Conservation (phyloP, 352 stramenopile species). For the Pseudoperonospora humuli region DNA sequence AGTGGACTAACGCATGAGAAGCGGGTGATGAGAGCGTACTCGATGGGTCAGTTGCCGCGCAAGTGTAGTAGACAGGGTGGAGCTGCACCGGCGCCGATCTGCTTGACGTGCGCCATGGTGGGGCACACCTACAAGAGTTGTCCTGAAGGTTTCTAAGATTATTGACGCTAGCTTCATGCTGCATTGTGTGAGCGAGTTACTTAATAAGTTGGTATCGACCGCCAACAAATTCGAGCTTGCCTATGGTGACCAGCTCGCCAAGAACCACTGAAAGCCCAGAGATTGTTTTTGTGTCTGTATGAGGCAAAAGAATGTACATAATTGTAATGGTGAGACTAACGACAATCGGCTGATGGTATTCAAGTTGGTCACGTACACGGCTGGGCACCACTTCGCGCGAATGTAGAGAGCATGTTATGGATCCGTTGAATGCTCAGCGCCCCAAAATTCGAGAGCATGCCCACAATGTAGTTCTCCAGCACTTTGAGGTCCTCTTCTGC, state of each 20-base stretch:
- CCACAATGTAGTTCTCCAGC: conserved; percentile 92
- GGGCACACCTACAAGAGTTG: conserved; percentile 45
- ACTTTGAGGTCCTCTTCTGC: conserved; percentile 88
- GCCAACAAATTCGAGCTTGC: conserved; percentile 56
- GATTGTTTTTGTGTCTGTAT: conserved; percentile 76
- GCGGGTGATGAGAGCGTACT: conserved; percentile 48
- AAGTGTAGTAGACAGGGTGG: conserved; percentile 16
- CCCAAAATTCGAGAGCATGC: conserved; percentile 93
- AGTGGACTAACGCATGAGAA: conserved; percentile 54
- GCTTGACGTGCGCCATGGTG: conserved; percentile 39
- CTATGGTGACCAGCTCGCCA: conserved; percentile 54
- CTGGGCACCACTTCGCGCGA: conserved; percentile 60
- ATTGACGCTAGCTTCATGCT: background rate
- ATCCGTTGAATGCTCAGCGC: conserved; percentile 89
- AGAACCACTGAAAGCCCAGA: conserved; percentile 65
- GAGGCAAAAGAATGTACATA: conserved; percentile 9
- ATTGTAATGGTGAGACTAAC: conserved; percentile 3
- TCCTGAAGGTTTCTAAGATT: conserved; percentile 45
- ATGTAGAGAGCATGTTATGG: conserved; percentile 91
- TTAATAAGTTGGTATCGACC: conserved; percentile 63
- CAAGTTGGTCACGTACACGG: conserved; percentile 42
- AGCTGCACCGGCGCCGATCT: conserved; percentile 30
- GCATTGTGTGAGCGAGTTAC: conserved; percentile 8
- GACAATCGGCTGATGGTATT: background rate
- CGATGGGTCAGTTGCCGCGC: conserved; percentile 32